These are phyloP conservation scores for Elsinoe arachidis DNA, from an alignment of 2,329 filamentous ascomycete genomes.

Conservation along the genomic window DNA sequence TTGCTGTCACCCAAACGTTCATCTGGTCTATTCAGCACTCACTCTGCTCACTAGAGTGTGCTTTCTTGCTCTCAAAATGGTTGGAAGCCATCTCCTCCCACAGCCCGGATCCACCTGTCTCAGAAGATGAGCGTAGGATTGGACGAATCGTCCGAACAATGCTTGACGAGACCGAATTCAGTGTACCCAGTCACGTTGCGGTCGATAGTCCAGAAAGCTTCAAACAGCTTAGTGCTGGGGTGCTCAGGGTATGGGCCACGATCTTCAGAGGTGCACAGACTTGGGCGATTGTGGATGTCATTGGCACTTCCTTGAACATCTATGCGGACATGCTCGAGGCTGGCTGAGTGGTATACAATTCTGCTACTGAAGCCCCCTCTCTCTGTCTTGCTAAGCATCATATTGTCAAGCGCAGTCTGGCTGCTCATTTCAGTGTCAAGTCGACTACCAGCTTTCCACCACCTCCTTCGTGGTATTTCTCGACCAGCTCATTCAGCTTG, in stretches of 20 bases:
- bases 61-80: slow-evolving; percentile 47
- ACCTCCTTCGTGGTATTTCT: slow-evolving; percentile 36
- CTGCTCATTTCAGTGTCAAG: slow-evolving; percentile 16
- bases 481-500: slow-evolving; percentile 35
- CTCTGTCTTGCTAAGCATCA: background rate
- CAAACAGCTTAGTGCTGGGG: slow-evolving; percentile 32
- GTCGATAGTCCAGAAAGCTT: slow-evolving; percentile 24
- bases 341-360: slow-evolving; percentile 22
- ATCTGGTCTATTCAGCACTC: slow-evolving; percentile 52
- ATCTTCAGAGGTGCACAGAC: slow-evolving; percentile 36
- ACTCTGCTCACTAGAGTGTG: slow-evolving; percentile 47
- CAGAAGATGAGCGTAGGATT: slow-evolving; percentile 33
- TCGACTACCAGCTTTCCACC: slow-evolving; percentile 42
- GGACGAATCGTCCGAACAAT: slow-evolving; percentile 32
- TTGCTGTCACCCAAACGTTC: slow-evolving; percentile 47
- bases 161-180: slow-evolving; percentile 34
- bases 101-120: slow-evolving; percentile 27
- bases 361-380: background rate
- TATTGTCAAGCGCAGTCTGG: background rate
- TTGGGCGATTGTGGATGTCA: slow-evolving; percentile 37
- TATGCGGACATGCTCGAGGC: slow-evolving; percentile 34
- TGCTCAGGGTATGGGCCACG: slow-evolving; percentile 35
- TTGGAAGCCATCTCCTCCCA: slow-evolving; percentile 31
- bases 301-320: slow-evolving; percentile 33
- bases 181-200: slow-evolving; percentile 18